Evolutionary conservation across 495 filamentous ascomycete species (phyloP), one percentile per base, ranked within the genome.

Genomic region (Chaetomidium leptoderma): DNA sequence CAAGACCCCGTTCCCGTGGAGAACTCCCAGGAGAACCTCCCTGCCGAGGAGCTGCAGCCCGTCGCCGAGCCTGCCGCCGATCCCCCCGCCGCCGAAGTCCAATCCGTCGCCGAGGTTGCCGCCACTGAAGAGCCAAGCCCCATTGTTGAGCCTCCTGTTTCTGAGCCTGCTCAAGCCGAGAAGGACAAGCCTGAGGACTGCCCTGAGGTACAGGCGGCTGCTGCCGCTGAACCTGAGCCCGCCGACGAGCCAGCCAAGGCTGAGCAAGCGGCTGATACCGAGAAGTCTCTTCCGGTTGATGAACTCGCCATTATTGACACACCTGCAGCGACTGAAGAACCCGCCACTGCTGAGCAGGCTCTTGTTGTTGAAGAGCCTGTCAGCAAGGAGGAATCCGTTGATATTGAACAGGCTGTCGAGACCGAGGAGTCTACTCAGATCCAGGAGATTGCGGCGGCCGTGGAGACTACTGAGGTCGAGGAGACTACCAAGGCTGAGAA

Each of bases 101-200:
- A 56, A 40, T 8, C 54, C 54, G 53, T 37, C 35, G 35, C 32
- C 19, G 21, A 60, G 35, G 5, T 24, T 21, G n/a, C 59, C 39
- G 39, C 47, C 27, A 17, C 37, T 53, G 49, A 53, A 26, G 54
- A 61, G 44, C 36, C 44, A 6, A 30, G 2, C 42, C 16, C 35
- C 3, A 26, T n/a, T 57, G 30, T 24, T 16, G 56, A 65, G 33
- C 17, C 57, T 57, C 36, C 55, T 16, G 46, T 27, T 54, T n/a
- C 36, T 24, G 48, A 62, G 45, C 49, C 50, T 24, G 30, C 37
- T 21, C 37, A 47, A 37, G 21, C 36, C 33, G 23, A 10, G 5
- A 59, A 55, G 55, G 30, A 33, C 32, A 29, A 57, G 26, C 29
- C 53, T 32, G 37, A 33, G 27, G n/a, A n/a, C n/a, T n/a, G n/a